Base-by-base conservation (phyloP, 2,329 filamentous ascomycete species). In the Fusarium guadeloupense region DNA sequence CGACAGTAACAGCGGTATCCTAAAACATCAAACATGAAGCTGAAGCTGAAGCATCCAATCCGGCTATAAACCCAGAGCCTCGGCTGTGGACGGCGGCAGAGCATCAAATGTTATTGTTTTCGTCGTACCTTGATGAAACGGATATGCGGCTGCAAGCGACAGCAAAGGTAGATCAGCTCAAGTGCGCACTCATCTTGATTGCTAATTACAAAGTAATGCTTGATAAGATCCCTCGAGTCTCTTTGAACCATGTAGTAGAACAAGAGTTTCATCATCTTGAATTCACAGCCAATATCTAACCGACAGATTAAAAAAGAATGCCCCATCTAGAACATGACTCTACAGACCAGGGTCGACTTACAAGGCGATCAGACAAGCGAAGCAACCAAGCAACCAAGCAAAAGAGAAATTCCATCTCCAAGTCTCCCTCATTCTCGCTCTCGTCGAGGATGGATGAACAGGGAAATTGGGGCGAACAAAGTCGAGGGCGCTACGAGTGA, bases 1-100 rank as follows among this genome's bases (percentile, higher is more conserved):
- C 64, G 58, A 54, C 63, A 67, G 64, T 64, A 62, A 69, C 62
- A 59, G 65, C 62, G 53, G 62, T 51, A 68, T 46, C n/a, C 58
- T 59, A 64, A 59, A 64, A 59, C 56, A 47, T 46, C 42, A 35
- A 25, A 62, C 44, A 52, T 42, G 42, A 38, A 58, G n/a, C n/a
- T 26, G 23, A 21, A 49, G 16, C 31, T n/a, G 31, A 33, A 33
- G 33, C 30, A 23, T 49, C 35, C 51, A 50, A 58, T 58, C 39
- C 28, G 39, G 39, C n/a, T n/a, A 39, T 34, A 40, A 31, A 38
- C 37, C 31, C 42, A 25, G 25, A 38, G 47, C 48, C 19, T 50
- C 26, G 26, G 40, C 63, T 55, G 40, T 44, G 42, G 38, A 44
- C 56, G 55, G 63, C 66, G 54, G 51, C 30, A 62, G 44, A 30